Base-by-base conservation (phyloP, 192 early-diverging fungal genomes). In the Backusella tarrabulga region DNA sequence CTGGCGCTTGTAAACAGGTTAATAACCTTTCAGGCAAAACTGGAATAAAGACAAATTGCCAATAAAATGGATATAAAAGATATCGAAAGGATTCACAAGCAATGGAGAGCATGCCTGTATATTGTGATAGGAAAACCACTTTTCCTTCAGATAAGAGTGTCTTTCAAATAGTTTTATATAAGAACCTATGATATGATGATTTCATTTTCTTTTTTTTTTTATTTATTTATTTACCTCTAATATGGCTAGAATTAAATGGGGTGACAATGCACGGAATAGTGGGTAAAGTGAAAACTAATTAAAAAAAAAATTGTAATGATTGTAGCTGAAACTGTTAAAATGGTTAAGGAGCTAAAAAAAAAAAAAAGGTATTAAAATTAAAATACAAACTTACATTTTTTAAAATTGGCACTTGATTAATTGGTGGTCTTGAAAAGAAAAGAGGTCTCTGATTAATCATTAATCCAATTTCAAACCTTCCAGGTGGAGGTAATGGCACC, bases 31-130 rank as follows among this genome's bases (percentile, higher is more conserved):
- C 84, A 0, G 93, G 93, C 4, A 95, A 80, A 17, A 95, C 84
- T 11, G 93, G 93, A 32, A 95, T 92, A 46, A 90, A 88, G 17
- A 94, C 91, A 56, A 91, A 90, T 77, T 92, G 93, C 93, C 93
- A 95, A 41, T 86, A 88, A n/a, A 95, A 80, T 9, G 93, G 93
- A 74, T 89, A 95, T 32, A 94, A 76, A 3, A 93, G 79, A 52
- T 88, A 85, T 8, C 84, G 85, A 40, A 94, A 82, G 3, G 86
- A 78, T 75, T 95, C 93, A 68, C 84, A 80, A 0, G 90, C 92
- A 4, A 92, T 60, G 2, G 88, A 89, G 44, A 95, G 82, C 92
- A 95, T 94, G 23, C 88, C 87, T 4, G 85, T 72, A 74, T 92
- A 85, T 1, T 85, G 85, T 7, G 92, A 93, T 14, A 94, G 60